Evolutionary conservation across 306 rosid genomes (phyloP).

Genomic region (Prunus fruticosa): DNA sequence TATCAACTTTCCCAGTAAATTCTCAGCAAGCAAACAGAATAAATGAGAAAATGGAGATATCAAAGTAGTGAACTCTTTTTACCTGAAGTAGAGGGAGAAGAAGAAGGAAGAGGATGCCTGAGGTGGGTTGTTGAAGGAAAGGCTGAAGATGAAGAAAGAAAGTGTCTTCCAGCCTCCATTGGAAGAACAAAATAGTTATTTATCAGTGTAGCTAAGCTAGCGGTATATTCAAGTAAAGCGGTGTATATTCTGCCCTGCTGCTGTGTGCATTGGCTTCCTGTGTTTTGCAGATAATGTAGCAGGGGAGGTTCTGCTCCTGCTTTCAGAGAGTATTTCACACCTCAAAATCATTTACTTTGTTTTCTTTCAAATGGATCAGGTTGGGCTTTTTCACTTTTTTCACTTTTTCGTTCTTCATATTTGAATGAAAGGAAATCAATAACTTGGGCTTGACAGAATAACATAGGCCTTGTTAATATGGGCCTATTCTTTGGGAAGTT

Average conservation of each 20-base stretch:
- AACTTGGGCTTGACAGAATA: not conserved
- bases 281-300: slow-evolving; percentile 34
- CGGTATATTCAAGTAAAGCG: not conserved
- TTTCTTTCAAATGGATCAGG: slow-evolving; percentile 33
- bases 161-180: slow-evolving; percentile 70
- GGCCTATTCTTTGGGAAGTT: not conserved
- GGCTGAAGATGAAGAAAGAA: slow-evolving; percentile 56
- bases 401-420: not conserved
- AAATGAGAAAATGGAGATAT: not conserved
- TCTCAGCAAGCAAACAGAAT: not conserved
- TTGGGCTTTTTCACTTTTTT: not conserved
- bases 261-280: not conserved
- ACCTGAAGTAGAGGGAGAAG: slow-evolving; percentile 39
- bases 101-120: slow-evolving; percentile 44
- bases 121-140: slow-evolving; percentile 58
- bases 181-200: not conserved
- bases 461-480: not conserved
- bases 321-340: slow-evolving; percentile 32
- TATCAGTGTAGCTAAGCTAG: not conserved
- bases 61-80: not conserved
- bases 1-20: not conserved
- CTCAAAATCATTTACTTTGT: slow-evolving; percentile 22
- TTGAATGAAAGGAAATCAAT: too few species aligned
- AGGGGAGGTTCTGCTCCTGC: slow-evolving; percentile 18
- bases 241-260: not conserved